Evolutionary conservation across 2,329 filamentous ascomycete species (phyloP).

Genomic region (Epichloe coenophiala): DNA sequence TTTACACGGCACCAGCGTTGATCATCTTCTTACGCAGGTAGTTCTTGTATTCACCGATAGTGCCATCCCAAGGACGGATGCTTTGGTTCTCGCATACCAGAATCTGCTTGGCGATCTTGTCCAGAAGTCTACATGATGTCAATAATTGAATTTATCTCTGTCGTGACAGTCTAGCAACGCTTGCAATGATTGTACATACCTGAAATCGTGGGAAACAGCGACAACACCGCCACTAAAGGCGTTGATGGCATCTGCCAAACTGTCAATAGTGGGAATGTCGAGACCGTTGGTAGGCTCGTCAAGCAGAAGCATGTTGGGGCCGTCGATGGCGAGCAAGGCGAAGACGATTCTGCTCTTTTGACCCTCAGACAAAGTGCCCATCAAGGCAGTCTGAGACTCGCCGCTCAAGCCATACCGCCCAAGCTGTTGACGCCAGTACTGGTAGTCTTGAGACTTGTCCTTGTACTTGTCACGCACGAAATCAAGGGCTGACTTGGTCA

Average conservation of each 20-base stretch:
- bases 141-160: constrained; percentile 5
- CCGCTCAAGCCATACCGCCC: constrained; percentile 88
- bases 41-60: constrained; percentile 94
- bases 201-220: constrained; percentile 97
- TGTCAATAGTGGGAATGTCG: constrained; percentile 97
- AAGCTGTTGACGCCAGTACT: constrained; percentile 98
- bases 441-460: constrained; percentile 86
- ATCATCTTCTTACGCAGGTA: constrained; percentile 99
- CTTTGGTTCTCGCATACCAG: constrained; percentile 98
- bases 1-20: constrained; percentile 69
- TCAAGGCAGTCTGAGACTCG: constrained; percentile 88
- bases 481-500: constrained; percentile 94
- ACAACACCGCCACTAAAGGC: constrained; percentile 92
- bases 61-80: constrained; percentile 76
- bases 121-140: constrained; percentile 55
- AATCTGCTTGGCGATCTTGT: constrained; percentile 99
- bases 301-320: constrained; percentile 92
- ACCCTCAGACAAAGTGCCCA: constrained; percentile 94
- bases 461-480: constrained; percentile 94
- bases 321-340: constrained; percentile 85
- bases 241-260: constrained; percentile 93
- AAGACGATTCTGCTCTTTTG: constrained; percentile 98
- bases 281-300: constrained; percentile 99
- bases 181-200: constrained; percentile 40
- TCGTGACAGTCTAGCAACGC: neutral